Evolutionary conservation across 2,329 filamentous ascomycete species (phyloP).

Genomic region (Pyrenochaeta sp.): DNA sequence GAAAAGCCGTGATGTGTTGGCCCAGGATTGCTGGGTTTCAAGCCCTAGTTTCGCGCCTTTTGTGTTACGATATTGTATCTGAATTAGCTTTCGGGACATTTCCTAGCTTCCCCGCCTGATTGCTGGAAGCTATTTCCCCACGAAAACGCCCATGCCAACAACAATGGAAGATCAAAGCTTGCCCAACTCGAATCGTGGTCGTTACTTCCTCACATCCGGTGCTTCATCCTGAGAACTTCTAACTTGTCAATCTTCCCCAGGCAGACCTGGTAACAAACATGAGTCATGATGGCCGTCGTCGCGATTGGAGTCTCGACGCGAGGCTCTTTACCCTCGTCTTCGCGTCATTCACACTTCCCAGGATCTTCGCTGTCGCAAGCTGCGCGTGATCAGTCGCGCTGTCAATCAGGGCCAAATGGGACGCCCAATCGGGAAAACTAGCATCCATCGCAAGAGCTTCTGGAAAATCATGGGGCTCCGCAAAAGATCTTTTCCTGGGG

Average conservation of each 20-base stretch:
- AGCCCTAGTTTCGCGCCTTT: not conserved
- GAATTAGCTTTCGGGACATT: conserved; percentile 1
- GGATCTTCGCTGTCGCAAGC: not conserved
- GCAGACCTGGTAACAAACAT: too few relatives aligned
- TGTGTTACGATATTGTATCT: too few relatives aligned
- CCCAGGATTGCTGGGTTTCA: not conserved
- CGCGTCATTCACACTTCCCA: not conserved
- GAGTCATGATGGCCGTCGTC: not conserved
- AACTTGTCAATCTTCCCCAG: not conserved
- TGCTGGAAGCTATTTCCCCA: not conserved
- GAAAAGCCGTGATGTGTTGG: not conserved
- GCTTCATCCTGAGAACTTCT: not conserved
- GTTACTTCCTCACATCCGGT: not conserved
- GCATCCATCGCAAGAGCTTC: not conserved
- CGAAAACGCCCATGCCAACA: not conserved
- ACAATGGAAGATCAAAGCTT: not conserved
- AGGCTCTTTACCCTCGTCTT: not conserved
- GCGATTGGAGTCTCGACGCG: not conserved
- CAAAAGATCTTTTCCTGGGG: conserved; percentile 1
- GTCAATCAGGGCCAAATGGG: not conserved
- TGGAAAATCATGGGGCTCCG: not conserved
- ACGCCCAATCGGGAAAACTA: not conserved
- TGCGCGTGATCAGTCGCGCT: not conserved
- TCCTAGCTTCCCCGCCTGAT: not conserved
- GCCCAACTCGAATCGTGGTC: not conserved